Evolutionary conservation across 148 eudicot genomes (phyloP), one percentile per base, ranked within the genome.

Genomic region (Heliamphora exappendiculata): DNA sequence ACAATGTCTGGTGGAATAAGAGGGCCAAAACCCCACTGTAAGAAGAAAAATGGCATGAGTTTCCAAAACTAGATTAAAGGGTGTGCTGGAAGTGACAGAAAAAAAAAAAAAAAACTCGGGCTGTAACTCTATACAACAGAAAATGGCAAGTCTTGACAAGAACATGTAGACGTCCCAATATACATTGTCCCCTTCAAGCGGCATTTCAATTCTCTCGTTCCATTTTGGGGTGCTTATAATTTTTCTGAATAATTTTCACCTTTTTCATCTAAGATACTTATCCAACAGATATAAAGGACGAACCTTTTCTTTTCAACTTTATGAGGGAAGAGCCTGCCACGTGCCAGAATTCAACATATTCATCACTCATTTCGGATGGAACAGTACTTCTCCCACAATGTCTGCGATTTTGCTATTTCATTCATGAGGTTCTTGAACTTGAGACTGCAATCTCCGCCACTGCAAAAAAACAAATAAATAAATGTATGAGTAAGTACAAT

Each of bases 341-440:
- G 39, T 17, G 78, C 45, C 39, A 13, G 39, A 29, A 20, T 20
- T 44, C 66, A 47, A 17, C 34, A 66, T 12, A 49, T 7, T 55
- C 4, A 34, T 89, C 88, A 96, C 82, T 96, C 98, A 16, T 88
- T 96, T 69, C 94, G 87, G 75, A 96, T 93, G 49, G 94, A 89
- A 72, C 85, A 82, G 78, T 85, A 96, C 78, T 91, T 93, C 75
- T 91, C 97, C 79, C 85, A 82, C 17, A 91, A 75, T 9, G 91
- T 37, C 16, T 77, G 84, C 59, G 93, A 80, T 76, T 87, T 96
- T 26, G 89, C 64, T 68, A 96, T 88, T 71, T 96, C 98, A 76
- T 72, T 84, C 99, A 93, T 90, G 70, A 96, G 93, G 80, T 89
- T 89, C 86, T 96, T 96, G 83, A 93, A 93, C 85, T 86, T 91